Conservation (phyloP, 108 stramenopile genomes). For the Cyclotella choctawhatcheeana region DNA sequence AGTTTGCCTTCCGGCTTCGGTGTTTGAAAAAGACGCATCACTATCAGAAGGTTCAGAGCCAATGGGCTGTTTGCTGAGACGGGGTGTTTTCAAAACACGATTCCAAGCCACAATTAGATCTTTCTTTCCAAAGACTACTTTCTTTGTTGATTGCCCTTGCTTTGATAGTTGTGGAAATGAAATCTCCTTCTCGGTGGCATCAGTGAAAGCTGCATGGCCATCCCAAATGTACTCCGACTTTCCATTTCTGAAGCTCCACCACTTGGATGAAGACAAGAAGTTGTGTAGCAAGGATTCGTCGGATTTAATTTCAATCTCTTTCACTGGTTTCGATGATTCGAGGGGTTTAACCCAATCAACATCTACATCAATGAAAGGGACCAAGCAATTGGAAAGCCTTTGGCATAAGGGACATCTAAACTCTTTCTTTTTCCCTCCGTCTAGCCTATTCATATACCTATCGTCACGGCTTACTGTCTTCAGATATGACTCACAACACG, state of each 20-base stretch:
- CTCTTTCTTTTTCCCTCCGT: constrained; percentile 66
- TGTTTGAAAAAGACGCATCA: constrained; percentile 6
- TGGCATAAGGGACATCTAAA: constrained; percentile 87
- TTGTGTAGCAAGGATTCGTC: constrained; percentile 48
- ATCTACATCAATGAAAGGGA: constrained; percentile 89
- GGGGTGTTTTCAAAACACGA: constrained; percentile 79
- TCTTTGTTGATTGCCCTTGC: constrained; percentile 15
- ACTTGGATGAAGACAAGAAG: constrained; percentile 66
- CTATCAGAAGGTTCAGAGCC: constrained; percentile 20
- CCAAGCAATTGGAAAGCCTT: constrained; percentile 78
- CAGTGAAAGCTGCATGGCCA: constrained; percentile 64
- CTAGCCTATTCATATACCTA: constrained; percentile 41
- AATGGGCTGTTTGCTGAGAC: constrained; percentile 15
- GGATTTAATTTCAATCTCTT: constrained; percentile 7
- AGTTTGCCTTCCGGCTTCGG: constrained; percentile 44
- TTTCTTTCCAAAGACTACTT: constrained; percentile 67
- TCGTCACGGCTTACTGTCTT: constrained; percentile 77
- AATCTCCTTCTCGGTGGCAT: constrained; percentile 15
- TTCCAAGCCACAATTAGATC: constrained; percentile 88
- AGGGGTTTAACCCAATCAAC: constrained; percentile 73
- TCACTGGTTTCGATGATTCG: too few species aligned
- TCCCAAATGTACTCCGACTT: constrained; percentile 65
- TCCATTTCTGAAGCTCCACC: constrained; percentile 79
- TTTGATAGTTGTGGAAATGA: constrained; percentile 15
- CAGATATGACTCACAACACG: constrained; percentile 83